Evolutionary conservation across 148 eudicot genomes (phyloP).

Genomic region (Oxyria digyna): DNA sequence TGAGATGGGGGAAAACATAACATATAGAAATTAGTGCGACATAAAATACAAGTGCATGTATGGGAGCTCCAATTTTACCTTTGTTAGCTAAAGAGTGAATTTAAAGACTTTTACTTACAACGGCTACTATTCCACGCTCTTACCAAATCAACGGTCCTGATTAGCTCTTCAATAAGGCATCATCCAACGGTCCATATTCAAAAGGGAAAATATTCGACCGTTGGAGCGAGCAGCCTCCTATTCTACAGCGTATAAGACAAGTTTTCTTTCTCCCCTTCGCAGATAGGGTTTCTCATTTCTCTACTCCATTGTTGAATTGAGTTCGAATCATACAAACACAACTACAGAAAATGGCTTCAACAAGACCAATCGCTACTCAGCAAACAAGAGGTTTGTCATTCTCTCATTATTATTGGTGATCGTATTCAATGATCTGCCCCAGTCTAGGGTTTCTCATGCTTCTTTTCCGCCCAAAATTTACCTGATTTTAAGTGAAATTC

Average conservation of each 20-base stretch:
- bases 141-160: neutral
- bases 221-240: neutral
- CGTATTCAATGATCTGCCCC: neutral
- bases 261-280: neutral
- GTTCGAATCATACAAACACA: neutral
- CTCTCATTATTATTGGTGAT: neutral
- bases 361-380: constrained; percentile 31
- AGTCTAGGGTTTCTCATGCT: neutral
- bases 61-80: neutral
- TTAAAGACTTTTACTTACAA: constrained; percentile 2
- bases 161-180: constrained; percentile 2
- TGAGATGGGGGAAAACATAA: no score
- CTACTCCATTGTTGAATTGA: neutral
- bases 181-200: constrained; percentile 6
- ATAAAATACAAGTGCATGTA: neutral
- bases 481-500: neutral
- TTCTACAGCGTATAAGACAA: constrained; percentile 1
- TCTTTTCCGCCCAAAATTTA: neutral
- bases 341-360: constrained; percentile 36
- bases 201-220: constrained; percentile 8
- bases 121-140: constrained; percentile 7
- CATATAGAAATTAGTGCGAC: no score
- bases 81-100: neutral
- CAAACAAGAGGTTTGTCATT: constrained; percentile 26
- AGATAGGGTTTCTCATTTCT: constrained; percentile 3